phyloP scores from a whole-genome alignment of 345 rosid genomes.

The Heritiera littoralis region DNA sequence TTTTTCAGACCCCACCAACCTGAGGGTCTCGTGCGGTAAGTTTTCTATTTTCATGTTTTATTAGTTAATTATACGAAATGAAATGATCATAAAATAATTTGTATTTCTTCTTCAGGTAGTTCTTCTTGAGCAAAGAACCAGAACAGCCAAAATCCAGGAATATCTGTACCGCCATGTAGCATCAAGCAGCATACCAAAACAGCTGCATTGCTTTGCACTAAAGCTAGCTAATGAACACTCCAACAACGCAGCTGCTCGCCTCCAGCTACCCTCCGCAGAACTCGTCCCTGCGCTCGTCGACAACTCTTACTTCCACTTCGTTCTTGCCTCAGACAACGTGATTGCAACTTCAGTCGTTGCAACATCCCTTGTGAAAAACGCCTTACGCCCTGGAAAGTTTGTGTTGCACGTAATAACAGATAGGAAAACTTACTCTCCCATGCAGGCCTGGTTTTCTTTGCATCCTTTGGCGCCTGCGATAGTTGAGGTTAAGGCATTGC shows the following conservation, averaged over 20 bases:
- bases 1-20: too few relatives aligned
- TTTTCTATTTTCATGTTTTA: too few relatives aligned
- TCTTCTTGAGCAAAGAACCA: conserved; percentile 83
- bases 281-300: conserved; percentile 86
- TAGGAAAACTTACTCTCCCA: conserved; percentile 84
- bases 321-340: conserved; percentile 91
- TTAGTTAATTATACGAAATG: neutral
- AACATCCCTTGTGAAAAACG: conserved; percentile 62
- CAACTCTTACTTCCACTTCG: conserved; percentile 76
- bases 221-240: conserved; percentile 87
- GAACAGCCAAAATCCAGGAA: conserved; percentile 92
- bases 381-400: conserved; percentile 60
- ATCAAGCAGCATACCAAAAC: conserved; percentile 94
- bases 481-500: conserved; percentile 92
- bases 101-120: conserved; percentile 45
- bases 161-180: conserved; percentile 89
- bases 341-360: conserved; percentile 93
- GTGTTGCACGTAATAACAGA: conserved; percentile 93
- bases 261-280: conserved; percentile 81
- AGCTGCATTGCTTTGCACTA: conserved; percentile 82
- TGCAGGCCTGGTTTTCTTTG: conserved; percentile 99
- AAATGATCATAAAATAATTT: neutral
- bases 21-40: too few relatives aligned
- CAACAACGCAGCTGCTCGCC: conserved; percentile 89
- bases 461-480: conserved; percentile 81